Evolutionary conservation across 192 early-diverging fungal species (phyloP).

Genomic region (Linnemannia exigua): DNA sequence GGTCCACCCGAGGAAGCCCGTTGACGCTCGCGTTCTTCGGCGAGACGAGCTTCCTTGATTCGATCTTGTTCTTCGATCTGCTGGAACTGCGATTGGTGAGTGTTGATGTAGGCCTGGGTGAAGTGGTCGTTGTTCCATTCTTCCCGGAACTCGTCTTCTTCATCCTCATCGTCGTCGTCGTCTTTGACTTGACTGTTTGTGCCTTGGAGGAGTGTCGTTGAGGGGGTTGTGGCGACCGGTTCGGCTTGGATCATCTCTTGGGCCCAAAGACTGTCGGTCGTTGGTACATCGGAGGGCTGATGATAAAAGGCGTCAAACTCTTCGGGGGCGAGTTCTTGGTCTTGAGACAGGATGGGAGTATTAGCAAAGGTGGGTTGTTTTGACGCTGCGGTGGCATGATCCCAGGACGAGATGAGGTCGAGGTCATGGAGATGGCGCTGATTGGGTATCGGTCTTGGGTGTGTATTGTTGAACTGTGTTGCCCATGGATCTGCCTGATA

Average conservation of each 20-base stretch:
- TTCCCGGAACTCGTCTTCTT: constrained; percentile 47
- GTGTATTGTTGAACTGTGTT: background rate
- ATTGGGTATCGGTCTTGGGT: background rate
- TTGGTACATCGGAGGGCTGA: background rate
- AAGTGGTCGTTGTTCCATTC: constrained; percentile 56
- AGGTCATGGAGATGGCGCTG: constrained; percentile 30
- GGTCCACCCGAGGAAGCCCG: constrained; percentile 18
- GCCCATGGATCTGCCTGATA: background rate
- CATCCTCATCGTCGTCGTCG: constrained; percentile 22
- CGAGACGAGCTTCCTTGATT: constrained; percentile 35
- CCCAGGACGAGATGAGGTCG: constrained; percentile 42
- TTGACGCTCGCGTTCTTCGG: constrained; percentile 36
- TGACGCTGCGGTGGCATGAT: constrained; percentile 19
- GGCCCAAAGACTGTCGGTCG: constrained; percentile 11
- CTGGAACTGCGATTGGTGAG: constrained; percentile 37
- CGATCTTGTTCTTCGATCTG: constrained; percentile 46
- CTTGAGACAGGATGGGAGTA: background rate
- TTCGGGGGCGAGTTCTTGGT: constrained; percentile 9
- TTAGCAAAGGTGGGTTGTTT: background rate
- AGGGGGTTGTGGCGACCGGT: background rate
- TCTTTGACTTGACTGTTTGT: background rate
- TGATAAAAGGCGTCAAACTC: constrained; percentile 33
- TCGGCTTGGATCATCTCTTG: constrained; percentile 27
- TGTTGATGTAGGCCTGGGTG: constrained; percentile 49
- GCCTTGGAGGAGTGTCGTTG: background rate